Conservation (phyloP, 345 rosid genomes). For the Camelina laxa region DNA sequence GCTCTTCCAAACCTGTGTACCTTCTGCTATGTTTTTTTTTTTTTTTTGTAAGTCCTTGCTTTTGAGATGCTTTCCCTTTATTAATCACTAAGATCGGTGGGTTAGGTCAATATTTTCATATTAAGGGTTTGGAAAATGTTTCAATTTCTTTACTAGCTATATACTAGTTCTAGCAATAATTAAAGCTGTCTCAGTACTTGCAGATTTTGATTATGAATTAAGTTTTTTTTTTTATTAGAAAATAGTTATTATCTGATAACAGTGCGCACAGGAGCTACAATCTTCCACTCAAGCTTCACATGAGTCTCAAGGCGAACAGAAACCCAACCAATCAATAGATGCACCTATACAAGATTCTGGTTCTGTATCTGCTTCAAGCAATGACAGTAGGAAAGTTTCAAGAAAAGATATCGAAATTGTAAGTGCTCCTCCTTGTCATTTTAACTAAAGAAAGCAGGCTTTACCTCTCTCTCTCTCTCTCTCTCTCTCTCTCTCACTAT, state of each 20-base stretch:
- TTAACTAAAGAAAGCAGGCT: slow-evolving; percentile 19
- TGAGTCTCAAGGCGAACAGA: slow-evolving; percentile 81
- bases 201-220: slow-evolving; percentile 10
- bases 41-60: slow-evolving; percentile 1
- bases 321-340: slow-evolving; percentile 65
- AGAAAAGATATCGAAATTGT: slow-evolving; percentile 97
- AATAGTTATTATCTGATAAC: slow-evolving; percentile 25
- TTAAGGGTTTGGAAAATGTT: neutral
- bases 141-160: neutral
- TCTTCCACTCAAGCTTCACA: slow-evolving; percentile 73
- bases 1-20: slow-evolving; percentile 1
- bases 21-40: neutral
- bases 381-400: slow-evolving; percentile 84
- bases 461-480: neutral
- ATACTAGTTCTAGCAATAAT: neutral
- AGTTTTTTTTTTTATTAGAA: neutral
- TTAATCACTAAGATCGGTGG: neutral
- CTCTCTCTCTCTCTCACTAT: neutral
- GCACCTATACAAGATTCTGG: slow-evolving; percentile 78
- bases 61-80: neutral
- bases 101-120: slow-evolving; percentile 13
- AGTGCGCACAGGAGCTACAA: slow-evolving; percentile 73
- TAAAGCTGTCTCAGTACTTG: slow-evolving; percentile 4
- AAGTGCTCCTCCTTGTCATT: slow-evolving; percentile 22
- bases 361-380: slow-evolving; percentile 90